These are phyloP conservation scores for Phylloboletellus chloephorus DNA, from an alignment of 1,284 basidiomycete species.

Conservation along the genomic window DNA sequence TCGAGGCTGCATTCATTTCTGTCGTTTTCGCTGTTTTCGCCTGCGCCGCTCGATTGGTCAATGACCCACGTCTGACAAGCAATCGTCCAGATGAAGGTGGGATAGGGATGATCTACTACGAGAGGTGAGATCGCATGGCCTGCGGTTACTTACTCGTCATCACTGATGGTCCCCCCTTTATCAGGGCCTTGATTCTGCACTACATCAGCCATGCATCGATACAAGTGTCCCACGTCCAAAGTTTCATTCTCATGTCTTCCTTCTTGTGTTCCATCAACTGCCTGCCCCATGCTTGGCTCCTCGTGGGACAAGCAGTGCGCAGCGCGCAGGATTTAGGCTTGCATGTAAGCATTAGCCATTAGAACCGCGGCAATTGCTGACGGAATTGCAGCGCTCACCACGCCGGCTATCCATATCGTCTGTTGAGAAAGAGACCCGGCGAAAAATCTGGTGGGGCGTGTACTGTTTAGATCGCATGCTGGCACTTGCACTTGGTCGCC, in stretches of 20 bases:
- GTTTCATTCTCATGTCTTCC: constrained; percentile 79
- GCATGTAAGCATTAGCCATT: constrained; percentile 54
- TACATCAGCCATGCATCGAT: constrained; percentile 82
- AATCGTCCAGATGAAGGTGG: constrained; percentile 67
- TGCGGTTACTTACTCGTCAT: constrained; percentile 1
- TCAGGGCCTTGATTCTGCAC: constrained; percentile 78
- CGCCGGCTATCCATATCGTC: constrained; percentile 63
- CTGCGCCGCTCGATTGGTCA: constrained; percentile 70
- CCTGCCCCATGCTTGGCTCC: constrained; percentile 85
- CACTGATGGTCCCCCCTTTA: constrained; percentile 11
- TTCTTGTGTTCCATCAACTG: constrained; percentile 88
- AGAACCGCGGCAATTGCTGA: constrained; percentile 9
- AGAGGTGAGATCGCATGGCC: constrained; percentile 50
- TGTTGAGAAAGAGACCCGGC: constrained; percentile 80
- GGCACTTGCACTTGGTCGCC: constrained; percentile 78
- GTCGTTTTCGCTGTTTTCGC: constrained; percentile 82
- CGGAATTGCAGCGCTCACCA: constrained; percentile 62
- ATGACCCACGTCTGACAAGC: constrained; percentile 62
- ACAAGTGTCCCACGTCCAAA: constrained; percentile 82
- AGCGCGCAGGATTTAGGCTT: constrained; percentile 84
- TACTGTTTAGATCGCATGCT: constrained; percentile 87
- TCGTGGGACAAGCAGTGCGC: constrained; percentile 82
- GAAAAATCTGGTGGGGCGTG: constrained; percentile 88
- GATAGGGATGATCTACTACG: constrained; percentile 82
- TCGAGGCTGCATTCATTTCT: constrained; percentile 67